phyloP scores from a whole-genome alignment of 495 filamentous ascomycete species.

The Pyrenula massariospora region DNA sequence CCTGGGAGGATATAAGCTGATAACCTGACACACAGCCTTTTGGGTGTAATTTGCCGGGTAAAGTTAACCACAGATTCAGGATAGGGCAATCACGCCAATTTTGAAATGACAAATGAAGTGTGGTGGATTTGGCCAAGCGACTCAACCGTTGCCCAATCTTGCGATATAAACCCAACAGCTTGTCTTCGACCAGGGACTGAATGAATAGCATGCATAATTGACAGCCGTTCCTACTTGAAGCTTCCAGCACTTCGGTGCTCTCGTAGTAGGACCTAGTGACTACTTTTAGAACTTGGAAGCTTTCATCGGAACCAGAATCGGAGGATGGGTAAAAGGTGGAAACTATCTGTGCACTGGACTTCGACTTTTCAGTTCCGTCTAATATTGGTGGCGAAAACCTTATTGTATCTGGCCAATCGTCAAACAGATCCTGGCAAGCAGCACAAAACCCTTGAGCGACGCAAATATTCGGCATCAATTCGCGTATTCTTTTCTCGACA shows the following conservation, averaged over 20 bases:
- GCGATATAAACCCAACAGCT: background rate
- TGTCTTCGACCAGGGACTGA: background rate
- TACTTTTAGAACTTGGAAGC: too few relatives aligned
- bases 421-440: background rate
- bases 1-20: too few relatives aligned
- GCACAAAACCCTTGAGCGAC: background rate
- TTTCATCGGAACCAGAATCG: too few relatives aligned
- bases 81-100: too few relatives aligned
- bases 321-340: too few relatives aligned
- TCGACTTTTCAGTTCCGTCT: too few relatives aligned
- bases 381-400: too few relatives aligned
- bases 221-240: background rate
- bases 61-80: background rate
- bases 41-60: background rate
- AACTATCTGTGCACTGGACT: too few relatives aligned
- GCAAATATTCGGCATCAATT: background rate
- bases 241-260: background rate
- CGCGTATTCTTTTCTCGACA: background rate
- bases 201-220: background rate
- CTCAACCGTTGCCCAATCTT: background rate
- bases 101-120: background rate
- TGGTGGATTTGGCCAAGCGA: background rate
- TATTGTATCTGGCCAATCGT: background rate
- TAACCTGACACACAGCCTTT: too few relatives aligned
- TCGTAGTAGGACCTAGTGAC: too few relatives aligned